These are phyloP conservation scores for Fusarium penzigii DNA, from an alignment of 2,329 filamentous ascomycete species.

Conservation along the genomic window DNA sequence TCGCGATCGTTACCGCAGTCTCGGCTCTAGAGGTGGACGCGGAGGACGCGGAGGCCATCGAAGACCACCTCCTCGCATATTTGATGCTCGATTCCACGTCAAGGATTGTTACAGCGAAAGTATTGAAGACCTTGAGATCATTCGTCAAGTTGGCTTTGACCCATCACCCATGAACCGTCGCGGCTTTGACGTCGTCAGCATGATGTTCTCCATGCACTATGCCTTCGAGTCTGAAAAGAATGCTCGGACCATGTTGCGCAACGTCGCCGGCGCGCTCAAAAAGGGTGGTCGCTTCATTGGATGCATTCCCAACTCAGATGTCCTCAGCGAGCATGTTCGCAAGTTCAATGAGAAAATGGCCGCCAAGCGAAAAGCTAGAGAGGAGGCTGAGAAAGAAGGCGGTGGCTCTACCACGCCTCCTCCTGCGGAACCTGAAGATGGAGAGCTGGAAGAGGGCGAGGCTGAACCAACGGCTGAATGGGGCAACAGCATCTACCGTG, in stretches of 20 bases:
- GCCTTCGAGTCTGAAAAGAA: slow-evolving; percentile 93
- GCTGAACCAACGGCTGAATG: slow-evolving; percentile 71
- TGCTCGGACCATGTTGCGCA: slow-evolving; percentile 87
- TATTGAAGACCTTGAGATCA: slow-evolving; percentile 77
- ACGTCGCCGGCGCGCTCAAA: slow-evolving; percentile 86
- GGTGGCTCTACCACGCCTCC: slow-evolving; percentile 26
- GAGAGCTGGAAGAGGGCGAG: slow-evolving; percentile 61
- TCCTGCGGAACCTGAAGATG: slow-evolving; percentile 39
- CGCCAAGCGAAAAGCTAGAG: slow-evolving; percentile 36
- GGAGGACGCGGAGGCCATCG: slow-evolving; percentile 53
- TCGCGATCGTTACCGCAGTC: slow-evolving; percentile 75
- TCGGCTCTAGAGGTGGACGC: slow-evolving; percentile 62
- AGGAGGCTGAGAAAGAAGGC: slow-evolving; percentile 17
- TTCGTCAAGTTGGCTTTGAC: slow-evolving; percentile 87
- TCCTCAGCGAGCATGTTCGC: slow-evolving; percentile 78
- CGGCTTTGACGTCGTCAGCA: slow-evolving; percentile 94
- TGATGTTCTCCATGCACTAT: slow-evolving; percentile 99
- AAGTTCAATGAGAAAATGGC: slow-evolving; percentile 64
- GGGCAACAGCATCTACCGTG: slow-evolving; percentile 91
- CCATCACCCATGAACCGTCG: slow-evolving; percentile 69
- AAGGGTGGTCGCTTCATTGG: slow-evolving; percentile 95
- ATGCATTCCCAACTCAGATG: slow-evolving; percentile 94
- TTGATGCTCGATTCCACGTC: slow-evolving; percentile 83
- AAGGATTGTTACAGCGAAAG: slow-evolving; percentile 92
- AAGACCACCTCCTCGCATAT: slow-evolving; percentile 59